phyloP scores from a whole-genome alignment of 495 filamentous ascomycete genomes.

The Choiromyces venosus region DNA sequence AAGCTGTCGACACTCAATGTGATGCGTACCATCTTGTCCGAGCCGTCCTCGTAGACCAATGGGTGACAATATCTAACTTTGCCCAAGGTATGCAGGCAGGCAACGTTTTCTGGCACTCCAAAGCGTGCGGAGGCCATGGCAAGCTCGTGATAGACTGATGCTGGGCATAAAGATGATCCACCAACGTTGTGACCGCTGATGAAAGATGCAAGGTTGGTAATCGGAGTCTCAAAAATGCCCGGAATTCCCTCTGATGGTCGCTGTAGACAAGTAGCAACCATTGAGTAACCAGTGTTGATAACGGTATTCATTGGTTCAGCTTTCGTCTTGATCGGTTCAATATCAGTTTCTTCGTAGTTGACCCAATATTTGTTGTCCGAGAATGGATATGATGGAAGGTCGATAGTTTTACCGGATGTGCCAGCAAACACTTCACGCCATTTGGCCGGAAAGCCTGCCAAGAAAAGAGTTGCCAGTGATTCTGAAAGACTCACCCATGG shows the following conservation, averaged over 20 bases:
- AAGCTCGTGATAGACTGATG: constrained; percentile 32
- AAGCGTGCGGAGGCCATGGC: constrained; percentile 29
- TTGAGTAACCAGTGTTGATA: constrained; percentile 27
- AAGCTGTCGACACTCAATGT: constrained; percentile 24
- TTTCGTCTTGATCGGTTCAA: constrained; percentile 22
- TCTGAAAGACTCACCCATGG: constrained; percentile 60
- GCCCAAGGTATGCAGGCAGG: constrained; percentile 24
- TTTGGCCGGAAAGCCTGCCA: constrained; percentile 59
- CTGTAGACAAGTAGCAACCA: constrained; percentile 48
- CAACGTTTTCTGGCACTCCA: constrained; percentile 12
- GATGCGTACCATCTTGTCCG: constrained; percentile 21
- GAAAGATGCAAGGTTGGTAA: constrained; percentile 49
- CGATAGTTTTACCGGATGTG: constrained; percentile 58
- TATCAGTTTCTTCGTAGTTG: constrained; percentile 55
- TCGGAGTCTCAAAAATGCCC: constrained; percentile 49
- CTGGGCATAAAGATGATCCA: constrained; percentile 52
- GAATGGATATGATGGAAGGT: constrained; percentile 69
- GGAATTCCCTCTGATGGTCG: constrained; percentile 32
- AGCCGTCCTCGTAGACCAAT: constrained; percentile 24
- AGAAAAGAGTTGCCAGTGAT: constrained; percentile 58
- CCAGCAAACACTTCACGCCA: constrained; percentile 78
- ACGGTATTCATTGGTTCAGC: constrained; percentile 42
- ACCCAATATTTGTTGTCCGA: constrained; percentile 83
- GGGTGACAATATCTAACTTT: constrained; percentile 28
- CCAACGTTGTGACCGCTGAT: constrained; percentile 58